Conservation (phyloP, 306 rosid genomes). For the Medicago ruthenica region DNA sequence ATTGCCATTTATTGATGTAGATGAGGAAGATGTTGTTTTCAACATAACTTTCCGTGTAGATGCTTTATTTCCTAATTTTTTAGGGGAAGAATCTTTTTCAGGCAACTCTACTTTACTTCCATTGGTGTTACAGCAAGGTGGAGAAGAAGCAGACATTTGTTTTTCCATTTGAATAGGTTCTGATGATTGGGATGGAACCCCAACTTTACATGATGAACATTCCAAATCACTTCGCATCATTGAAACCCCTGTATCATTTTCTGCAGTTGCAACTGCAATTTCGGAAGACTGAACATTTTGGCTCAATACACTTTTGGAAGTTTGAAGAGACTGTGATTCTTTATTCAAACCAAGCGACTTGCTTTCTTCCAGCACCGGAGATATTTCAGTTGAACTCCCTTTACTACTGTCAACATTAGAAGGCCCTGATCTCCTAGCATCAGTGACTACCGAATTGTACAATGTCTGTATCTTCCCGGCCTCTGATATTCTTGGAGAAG, state of each 20-base stretch:
- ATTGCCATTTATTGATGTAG: conserved; percentile 57
- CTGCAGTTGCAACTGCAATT: conserved; percentile 40
- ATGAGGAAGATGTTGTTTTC: conserved; percentile 66
- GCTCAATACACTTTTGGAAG: conserved; percentile 48
- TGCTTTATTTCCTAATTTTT: conserved; percentile 65
- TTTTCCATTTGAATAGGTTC: conserved; percentile 52
- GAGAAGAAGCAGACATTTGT: conserved; percentile 41
- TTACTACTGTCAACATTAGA: conserved; percentile 53
- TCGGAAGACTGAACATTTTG: conserved; percentile 55
- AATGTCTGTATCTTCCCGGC: conserved; percentile 94
- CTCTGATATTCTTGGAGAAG: conserved; percentile 82
- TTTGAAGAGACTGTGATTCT: conserved; percentile 49
- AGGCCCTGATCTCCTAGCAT: conserved; percentile 63
- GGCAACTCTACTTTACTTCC: conserved; percentile 50
- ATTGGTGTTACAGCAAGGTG: conserved; percentile 43
- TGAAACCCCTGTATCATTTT: conserved; percentile 34
- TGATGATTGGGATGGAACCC: conserved; percentile 48
- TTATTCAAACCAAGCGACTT: conserved; percentile 48
- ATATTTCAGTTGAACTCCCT: conserved; percentile 62
- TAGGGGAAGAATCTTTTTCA: conserved; percentile 55
- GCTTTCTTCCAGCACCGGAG: conserved; percentile 65
- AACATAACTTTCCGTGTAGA: conserved; percentile 65
- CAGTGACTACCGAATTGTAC: conserved; percentile 85
- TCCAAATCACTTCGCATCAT: conserved; percentile 45
- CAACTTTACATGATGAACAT: conserved; percentile 53